Conservation (phyloP, 768 basidiomycete genomes). For the Rhodotorula graminis region DNA sequence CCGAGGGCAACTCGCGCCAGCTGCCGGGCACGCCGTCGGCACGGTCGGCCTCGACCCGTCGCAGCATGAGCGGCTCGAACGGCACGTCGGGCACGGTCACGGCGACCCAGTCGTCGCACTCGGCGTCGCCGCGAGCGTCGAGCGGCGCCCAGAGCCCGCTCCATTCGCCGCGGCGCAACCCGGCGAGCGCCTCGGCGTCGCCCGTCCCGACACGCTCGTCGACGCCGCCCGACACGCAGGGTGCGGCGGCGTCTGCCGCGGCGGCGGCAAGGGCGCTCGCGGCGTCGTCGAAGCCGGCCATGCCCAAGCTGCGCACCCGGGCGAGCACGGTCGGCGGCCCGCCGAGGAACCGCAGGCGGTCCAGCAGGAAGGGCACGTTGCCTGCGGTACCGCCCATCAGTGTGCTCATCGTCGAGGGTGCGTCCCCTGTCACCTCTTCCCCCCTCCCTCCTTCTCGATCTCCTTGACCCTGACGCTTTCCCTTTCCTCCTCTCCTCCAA, state of each 20-base stretch:
- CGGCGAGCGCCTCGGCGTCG: neutral
- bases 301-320: neutral
- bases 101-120: neutral
- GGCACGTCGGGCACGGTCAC: neutral
- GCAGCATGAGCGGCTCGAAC: slow-evolving; percentile 18
- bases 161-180: slow-evolving; percentile 3
- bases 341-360: slow-evolving; percentile 18
- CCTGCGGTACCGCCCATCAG: slow-evolving; percentile 79
- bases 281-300: slow-evolving; percentile 2
- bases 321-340: neutral
- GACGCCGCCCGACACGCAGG: neutral
- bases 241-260: slow-evolving; percentile 5
- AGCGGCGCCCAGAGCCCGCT: neutral
- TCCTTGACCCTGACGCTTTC: neutral
- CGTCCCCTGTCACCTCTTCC: slow-evolving; percentile 43
- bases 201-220: neutral
- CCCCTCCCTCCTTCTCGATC: neutral
- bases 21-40: neutral
- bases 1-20: neutral
- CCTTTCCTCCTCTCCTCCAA: neutral
- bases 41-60: neutral
- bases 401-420: slow-evolving; percentile 95
- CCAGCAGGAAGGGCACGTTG: slow-evolving; percentile 21
- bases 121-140: neutral
- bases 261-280: slow-evolving; percentile 11